Percentiles rank a stretch among this genome's conserved stretches.
These are phyloP conservation scores for Chlorella sp. DNA, from an alignment of 139 green algal genomes.

Conservation along the genomic window DNA sequence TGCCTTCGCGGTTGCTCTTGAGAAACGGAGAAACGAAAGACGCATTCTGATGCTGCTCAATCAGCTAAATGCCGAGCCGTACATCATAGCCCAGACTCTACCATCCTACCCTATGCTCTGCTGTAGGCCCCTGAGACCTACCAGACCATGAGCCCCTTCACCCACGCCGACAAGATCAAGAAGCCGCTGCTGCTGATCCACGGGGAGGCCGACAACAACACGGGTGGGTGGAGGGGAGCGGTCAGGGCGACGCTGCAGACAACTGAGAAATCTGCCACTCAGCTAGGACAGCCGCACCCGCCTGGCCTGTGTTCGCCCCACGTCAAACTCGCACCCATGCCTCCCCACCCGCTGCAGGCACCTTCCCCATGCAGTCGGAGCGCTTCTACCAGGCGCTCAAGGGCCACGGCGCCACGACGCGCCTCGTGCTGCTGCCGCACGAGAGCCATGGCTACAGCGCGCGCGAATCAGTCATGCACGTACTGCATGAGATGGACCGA, in stretches of 20 bases:
- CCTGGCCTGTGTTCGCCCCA: too few species aligned
- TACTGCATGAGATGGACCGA: constrained; percentile 81
- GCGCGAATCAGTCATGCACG: constrained; percentile 82
- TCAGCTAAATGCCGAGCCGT: too few species aligned
- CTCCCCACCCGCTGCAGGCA: too few species aligned
- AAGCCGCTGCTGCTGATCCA: constrained; percentile 97
- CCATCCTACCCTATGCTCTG: neutral
- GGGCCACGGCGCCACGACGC: constrained; percentile 81
- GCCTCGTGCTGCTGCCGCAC: constrained; percentile 93
- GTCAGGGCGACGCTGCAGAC: too few species aligned
- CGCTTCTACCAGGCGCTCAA: constrained; percentile 93
- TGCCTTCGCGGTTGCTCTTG: neutral
- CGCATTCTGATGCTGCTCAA: too few species aligned
- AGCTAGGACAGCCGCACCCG: too few species aligned
- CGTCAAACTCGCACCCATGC: too few species aligned
- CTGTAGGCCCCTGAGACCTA: constrained; percentile 84
- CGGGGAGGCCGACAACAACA: constrained; percentile 98
- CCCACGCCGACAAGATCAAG: constrained; percentile 92
- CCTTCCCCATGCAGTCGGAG: constrained; percentile 84
- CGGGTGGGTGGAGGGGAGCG: constrained; percentile 44
- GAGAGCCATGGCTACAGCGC: constrained; percentile 92
- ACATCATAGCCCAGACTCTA: too few species aligned
- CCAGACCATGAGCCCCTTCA: constrained; percentile 91
- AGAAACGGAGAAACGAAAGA: too few species aligned
- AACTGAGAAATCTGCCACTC: too few species aligned